Evolutionary conservation across 2,329 filamentous ascomycete species (phyloP).

Genomic region (Penicillium fuscoglaucum): DNA sequence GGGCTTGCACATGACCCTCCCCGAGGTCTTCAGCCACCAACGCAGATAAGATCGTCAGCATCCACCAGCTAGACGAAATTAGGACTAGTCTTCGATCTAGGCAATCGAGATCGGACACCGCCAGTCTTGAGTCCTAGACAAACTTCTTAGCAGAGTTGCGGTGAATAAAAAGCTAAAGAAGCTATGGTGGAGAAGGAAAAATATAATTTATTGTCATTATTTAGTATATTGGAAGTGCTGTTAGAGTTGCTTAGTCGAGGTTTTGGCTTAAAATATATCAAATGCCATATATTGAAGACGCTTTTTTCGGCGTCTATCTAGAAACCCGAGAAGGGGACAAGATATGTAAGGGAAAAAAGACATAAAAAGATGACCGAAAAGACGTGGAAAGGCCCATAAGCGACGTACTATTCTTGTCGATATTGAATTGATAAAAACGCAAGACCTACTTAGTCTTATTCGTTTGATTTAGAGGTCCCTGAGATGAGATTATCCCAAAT

Average conservation of each 20-base stretch:
- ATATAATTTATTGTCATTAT: not conserved
- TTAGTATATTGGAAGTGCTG: not conserved
- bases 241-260: not conserved
- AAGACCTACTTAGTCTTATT: not conserved
- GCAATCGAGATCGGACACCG: slow-evolving; percentile 8
- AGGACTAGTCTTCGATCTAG: slow-evolving; percentile 4
- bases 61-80: slow-evolving; percentile 5
- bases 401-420: not conserved
- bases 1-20: not conserved
- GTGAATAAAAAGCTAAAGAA: not conserved
- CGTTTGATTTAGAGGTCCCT: not conserved
- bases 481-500: not conserved
- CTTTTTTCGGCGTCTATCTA: too few relatives aligned
- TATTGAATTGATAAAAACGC: not conserved
- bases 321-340: too few relatives aligned
- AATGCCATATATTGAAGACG: too few relatives aligned
- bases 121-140: not conserved
- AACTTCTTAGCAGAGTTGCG: not conserved
- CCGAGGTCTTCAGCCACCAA: not conserved
- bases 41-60: slow-evolving; percentile 5
- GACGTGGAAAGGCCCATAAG: not conserved
- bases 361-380: too few relatives aligned
- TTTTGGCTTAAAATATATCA: not conserved
- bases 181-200: not conserved
- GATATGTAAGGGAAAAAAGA: not conserved